These are phyloP conservation scores for Lactarius trivialis DNA, from an alignment of 768 basidiomycete species.

Conservation along the genomic window DNA sequence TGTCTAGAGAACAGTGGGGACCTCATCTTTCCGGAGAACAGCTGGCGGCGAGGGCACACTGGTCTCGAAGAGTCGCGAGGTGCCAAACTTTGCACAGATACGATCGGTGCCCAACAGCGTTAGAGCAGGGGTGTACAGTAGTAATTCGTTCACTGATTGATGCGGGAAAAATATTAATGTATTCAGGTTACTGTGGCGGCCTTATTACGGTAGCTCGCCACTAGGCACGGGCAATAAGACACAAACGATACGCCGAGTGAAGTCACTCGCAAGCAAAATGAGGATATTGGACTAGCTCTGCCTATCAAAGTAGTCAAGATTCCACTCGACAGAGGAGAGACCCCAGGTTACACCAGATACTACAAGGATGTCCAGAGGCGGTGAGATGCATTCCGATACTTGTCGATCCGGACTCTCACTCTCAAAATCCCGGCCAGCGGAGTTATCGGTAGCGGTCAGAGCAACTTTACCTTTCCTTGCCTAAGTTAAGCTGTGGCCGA, in stretches of 20 bases:
- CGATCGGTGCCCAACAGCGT: background rate
- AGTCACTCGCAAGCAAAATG: background rate
- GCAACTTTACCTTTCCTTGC: too few species aligned
- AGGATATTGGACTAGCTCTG: background rate
- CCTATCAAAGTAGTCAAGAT: background rate
- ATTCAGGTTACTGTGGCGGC: too few species aligned
- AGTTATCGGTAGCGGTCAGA: background rate
- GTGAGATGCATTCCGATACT: background rate
- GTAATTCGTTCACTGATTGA: background rate
- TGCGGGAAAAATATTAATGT: too few species aligned
- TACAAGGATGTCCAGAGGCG: background rate
- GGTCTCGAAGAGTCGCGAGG: background rate
- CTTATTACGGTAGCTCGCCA: background rate
- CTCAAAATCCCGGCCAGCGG: background rate
- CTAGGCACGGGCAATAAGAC: background rate
- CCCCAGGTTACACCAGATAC: background rate
- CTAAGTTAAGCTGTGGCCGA: background rate
- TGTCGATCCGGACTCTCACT: background rate
- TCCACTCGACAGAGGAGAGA: background rate
- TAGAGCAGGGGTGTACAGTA: background rate
- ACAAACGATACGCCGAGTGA: background rate
- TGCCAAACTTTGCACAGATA: background rate
- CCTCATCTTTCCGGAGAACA: background rate
- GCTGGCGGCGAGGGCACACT: too few species aligned
- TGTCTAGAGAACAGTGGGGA: background rate